Base-by-base conservation (phyloP, 495 filamentous ascomycete genomes). In the Xylaria sp. region DNA sequence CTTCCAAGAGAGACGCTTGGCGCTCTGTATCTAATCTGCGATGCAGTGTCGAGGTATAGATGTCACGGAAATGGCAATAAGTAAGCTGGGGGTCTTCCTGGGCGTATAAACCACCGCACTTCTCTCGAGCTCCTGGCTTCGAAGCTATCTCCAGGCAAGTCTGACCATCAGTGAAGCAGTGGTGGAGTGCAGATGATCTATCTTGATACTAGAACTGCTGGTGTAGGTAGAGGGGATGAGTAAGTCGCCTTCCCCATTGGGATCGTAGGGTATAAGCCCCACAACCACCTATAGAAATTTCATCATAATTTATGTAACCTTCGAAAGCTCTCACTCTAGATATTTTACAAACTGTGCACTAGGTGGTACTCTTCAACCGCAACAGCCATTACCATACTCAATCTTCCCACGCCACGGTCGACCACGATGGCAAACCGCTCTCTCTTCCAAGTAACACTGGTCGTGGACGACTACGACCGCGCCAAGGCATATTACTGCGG, bases 371-470 rank as follows among this genome's bases (percentile, higher is more conserved):
- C 46, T 26, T n/a, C 21, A 55, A 29, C n/a, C 29, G 35, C 64
- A 5, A 53, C 21, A 24, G 21, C 19, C n/a, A 62, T 43, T 26
- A 26, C 48, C 14, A 41, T 17, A 41, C 29, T 14, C 19, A 24
- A 48, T 12, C 6, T 3, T 35, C 12, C 21, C 8, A 57, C 35
- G 19, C 37, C 14, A 26, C 15, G 4, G 3, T 14, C 35, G 21
- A 12, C 9, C 6, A 61, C 53, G 5, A 68, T 68, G 66, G 53
- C 66, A 1, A 59, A 61, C 37, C 66, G 53, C 24, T 68, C 66
- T 40, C 66, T 68, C 37, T 68, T 68, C 66, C 66, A 68, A 61
- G 66, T 68, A n/a, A 68, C 66, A 37, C 15, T 68, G 9, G 52
- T 68, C 37, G 53, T 68, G 11, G 66, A 68, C 53, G 52, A 58